These are phyloP conservation scores for Dunaliella primolecta DNA, from an alignment of 139 green algal species.

Conservation along the genomic window DNA sequence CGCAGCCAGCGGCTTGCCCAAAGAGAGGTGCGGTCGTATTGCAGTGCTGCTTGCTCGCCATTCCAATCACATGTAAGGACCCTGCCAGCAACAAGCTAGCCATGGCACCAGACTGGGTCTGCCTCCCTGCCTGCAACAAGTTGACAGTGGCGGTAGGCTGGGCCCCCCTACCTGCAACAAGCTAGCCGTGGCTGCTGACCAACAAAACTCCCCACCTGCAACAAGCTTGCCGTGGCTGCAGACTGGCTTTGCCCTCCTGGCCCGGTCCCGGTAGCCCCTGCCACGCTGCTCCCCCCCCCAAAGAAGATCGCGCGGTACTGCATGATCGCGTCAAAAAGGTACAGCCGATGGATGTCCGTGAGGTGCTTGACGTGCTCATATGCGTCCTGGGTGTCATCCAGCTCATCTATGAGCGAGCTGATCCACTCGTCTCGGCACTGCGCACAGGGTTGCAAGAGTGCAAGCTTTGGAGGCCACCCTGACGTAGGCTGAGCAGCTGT, in stretches of 20 bases:
- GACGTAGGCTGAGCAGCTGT: no score
- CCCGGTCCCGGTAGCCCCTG: not conserved
- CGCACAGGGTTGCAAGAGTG: not conserved
- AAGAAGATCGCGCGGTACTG: conserved; percentile 97
- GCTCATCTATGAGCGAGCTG: conserved; percentile 65
- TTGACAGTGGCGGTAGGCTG: no score
- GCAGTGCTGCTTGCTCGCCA: no score
- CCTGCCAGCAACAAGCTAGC: no score
- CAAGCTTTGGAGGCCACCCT: no score
- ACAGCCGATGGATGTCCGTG: conserved; percentile 92
- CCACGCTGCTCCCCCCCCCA: conserved; percentile 22
- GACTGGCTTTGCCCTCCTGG: not conserved
- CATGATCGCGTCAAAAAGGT: conserved; percentile 98
- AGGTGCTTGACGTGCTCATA: conserved; percentile 90
- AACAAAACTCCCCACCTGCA: not conserved
- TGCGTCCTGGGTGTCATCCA: conserved; percentile 59
- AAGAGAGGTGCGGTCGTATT: no score
- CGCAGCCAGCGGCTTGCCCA: no score
- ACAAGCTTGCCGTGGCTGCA: not conserved
- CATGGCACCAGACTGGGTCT: no score
- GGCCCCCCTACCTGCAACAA: no score
- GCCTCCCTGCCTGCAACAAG: no score
- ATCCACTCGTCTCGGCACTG: conserved; percentile 66
- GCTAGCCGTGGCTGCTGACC: no score
- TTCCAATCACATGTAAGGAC: no score